phyloP scores from a whole-genome alignment of 257 asterid genomes.

The Penstemon newberryi region DNA sequence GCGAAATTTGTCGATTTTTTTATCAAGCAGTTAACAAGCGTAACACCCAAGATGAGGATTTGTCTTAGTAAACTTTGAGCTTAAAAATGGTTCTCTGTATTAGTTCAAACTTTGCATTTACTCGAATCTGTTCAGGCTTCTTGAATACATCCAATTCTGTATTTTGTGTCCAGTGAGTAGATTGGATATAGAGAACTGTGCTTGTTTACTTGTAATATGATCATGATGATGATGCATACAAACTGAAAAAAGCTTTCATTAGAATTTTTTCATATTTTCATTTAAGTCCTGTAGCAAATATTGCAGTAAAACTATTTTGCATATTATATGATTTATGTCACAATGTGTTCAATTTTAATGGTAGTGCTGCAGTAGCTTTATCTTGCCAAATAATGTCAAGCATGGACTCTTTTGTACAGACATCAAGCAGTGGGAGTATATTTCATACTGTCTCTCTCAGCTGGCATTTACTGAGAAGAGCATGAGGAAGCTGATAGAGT shows the following conservation, averaged over 20 bases:
- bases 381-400: background rate
- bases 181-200: constrained; percentile 6
- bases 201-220: background rate
- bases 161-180: background rate
- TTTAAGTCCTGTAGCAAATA: background rate
- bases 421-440: constrained; percentile 75
- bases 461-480: constrained; percentile 89
- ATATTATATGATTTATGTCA: background rate
- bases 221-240: background rate
- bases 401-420: constrained; percentile 51
- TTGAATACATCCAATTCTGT: background rate
- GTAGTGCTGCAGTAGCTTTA: constrained; percentile 9
- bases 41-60: constrained; percentile 12
- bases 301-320: background rate
- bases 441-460: constrained; percentile 96
- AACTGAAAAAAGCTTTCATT: background rate
- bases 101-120: background rate
- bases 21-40: constrained; percentile 10
- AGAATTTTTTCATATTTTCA: background rate
- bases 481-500: constrained; percentile 80
- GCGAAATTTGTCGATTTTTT: background rate
- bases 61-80: background rate
- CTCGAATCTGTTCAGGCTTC: background rate
- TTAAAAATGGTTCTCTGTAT: background rate
- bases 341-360: background rate